phyloP scores from a whole-genome alignment of 2,329 filamentous ascomycete species.

The Exophiala phaeomuriformis region DNA sequence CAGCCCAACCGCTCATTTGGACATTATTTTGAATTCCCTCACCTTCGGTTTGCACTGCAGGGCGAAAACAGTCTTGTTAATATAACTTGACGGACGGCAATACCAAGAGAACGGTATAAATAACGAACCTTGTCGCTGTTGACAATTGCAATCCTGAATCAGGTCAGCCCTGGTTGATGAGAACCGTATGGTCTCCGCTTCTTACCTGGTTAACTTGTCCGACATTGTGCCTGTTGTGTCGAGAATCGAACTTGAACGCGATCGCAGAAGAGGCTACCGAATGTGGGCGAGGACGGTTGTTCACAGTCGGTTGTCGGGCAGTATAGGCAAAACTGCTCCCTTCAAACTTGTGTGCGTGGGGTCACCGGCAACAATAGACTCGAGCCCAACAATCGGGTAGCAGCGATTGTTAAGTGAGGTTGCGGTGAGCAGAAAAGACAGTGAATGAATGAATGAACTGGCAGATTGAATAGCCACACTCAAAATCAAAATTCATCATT shows the following conservation, averaged over 20 bases:
- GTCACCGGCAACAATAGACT: slow-evolving; percentile 12
- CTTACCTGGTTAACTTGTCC: slow-evolving; percentile 91
- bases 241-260: not conserved
- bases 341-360: not conserved
- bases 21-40: slow-evolving; percentile 28
- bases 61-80: slow-evolving; percentile 34
- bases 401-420: slow-evolving; percentile 12
- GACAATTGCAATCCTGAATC: slow-evolving; percentile 87
- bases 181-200: slow-evolving; percentile 26
- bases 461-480: not conserved
- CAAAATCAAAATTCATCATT: slow-evolving; percentile 17
- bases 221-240: slow-evolving; percentile 56
- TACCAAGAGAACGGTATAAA: slow-evolving; percentile 34
- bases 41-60: slow-evolving; percentile 80
- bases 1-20: slow-evolving; percentile 16
- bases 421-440: slow-evolving; percentile 11
- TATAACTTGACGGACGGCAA: slow-evolving; percentile 23
- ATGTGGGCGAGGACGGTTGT: not conserved
- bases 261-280: not conserved
- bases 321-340: not conserved
- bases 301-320: not conserved
- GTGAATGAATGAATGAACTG: slow-evolving; percentile 9
- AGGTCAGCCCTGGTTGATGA: slow-evolving; percentile 3
- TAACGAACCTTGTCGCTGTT: slow-evolving; percentile 72
- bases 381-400: slow-evolving; percentile 8